Evolutionary conservation across 2,329 filamentous ascomycete genomes (phyloP).

Genomic region (Sporothrix phasma): DNA sequence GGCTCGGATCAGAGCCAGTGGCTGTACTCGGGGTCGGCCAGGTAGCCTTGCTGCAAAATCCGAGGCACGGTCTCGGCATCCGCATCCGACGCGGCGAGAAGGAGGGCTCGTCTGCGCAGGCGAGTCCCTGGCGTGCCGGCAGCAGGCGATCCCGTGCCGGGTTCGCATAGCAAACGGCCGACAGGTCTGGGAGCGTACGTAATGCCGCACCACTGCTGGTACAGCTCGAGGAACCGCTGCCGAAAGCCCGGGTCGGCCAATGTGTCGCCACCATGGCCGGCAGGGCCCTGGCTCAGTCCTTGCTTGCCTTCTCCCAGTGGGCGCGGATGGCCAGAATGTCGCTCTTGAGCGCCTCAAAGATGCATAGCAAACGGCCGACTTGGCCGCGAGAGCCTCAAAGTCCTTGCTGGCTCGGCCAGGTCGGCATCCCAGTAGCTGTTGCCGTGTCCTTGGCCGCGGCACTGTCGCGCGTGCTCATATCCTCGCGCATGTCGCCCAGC

Average conservation of each 20-base stretch:
- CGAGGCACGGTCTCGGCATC: conserved; percentile 31
- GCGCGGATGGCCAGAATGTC: conserved; percentile 25
- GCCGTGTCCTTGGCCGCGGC: neutral
- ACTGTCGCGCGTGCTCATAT: conserved; percentile 10
- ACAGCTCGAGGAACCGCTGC: conserved; percentile 27
- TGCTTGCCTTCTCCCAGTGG: conserved; percentile 26
- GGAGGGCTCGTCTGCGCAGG: neutral
- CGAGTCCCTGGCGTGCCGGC: neutral
- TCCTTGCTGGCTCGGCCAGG: conserved; percentile 26
- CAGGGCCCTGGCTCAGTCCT: conserved; percentile 5
- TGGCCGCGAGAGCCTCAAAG: conserved; percentile 26
- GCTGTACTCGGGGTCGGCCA: conserved; percentile 24
- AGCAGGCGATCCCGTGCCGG: neutral
- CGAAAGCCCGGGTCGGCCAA: conserved; percentile 18
- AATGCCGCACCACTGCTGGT: conserved; percentile 36
- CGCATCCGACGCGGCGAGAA: conserved; percentile 15
- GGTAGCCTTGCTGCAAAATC: conserved; percentile 24
- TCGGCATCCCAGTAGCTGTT: conserved; percentile 30
- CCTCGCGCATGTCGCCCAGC: conserved; percentile 25
- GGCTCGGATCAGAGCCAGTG: conserved; percentile 41
- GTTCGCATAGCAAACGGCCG: neutral
- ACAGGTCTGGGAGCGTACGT: conserved; percentile 22
- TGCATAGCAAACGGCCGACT: conserved; percentile 24
- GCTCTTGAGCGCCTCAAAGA: conserved; percentile 28
- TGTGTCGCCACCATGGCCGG: neutral